Conservation (phyloP, 352 stramenopile species). For the Phytophthora idaei region DNA sequence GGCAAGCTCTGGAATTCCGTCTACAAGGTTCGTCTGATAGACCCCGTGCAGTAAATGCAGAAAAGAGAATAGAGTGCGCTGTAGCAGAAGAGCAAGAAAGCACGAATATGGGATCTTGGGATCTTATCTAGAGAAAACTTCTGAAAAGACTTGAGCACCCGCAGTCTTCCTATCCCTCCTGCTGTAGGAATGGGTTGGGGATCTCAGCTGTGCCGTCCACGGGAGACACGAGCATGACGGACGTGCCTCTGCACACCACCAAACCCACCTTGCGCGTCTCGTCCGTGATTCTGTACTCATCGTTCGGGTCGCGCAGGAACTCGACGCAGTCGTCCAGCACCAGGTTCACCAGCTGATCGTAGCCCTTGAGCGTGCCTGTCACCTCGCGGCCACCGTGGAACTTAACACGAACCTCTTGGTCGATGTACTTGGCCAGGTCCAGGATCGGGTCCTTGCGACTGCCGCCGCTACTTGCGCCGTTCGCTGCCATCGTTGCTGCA, state of each 20-base stretch:
- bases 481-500: constrained; percentile 54
- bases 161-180: constrained; percentile 61
- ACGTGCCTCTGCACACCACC: constrained; percentile 93
- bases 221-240: constrained; percentile 92
- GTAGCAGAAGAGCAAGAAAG: constrained; percentile 12
- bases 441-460: constrained; percentile 89
- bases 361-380: constrained; percentile 93
- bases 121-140: constrained; percentile 30
- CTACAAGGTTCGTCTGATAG: constrained; percentile 86
- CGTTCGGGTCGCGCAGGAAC: constrained; percentile 92
- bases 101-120: constrained; percentile 26
- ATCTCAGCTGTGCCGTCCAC: constrained; percentile 93
- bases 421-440: constrained; percentile 95
- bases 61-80: constrained; percentile 18
- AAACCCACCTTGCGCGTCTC: constrained; percentile 93
- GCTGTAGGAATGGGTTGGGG: constrained; percentile 90
- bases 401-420: constrained; percentile 95
- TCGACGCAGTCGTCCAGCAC: constrained; percentile 97
- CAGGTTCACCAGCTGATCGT: constrained; percentile 97
- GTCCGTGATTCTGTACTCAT: constrained; percentile 90
- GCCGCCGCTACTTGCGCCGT: constrained; percentile 44
- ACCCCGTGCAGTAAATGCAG: constrained; percentile 34
- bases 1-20: constrained; percentile 93
- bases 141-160: background rate
- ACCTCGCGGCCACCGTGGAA: constrained; percentile 94